These are phyloP conservation scores for Beta corolliflora DNA, from an alignment of 179 eudicot genomes.

Conservation along the genomic window DNA sequence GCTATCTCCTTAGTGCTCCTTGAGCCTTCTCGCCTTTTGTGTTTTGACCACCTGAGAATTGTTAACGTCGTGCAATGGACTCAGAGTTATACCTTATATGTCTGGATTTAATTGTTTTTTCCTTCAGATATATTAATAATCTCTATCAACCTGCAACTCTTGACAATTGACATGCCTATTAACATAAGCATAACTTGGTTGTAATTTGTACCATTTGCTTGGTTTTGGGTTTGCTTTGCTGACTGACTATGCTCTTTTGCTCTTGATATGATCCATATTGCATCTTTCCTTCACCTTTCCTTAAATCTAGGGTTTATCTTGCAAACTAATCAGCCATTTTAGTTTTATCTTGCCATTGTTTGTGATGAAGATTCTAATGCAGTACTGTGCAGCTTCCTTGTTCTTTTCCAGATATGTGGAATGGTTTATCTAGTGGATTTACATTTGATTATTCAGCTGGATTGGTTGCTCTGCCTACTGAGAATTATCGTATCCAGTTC, in stretches of 20 bases:
- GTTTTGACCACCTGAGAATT: neutral
- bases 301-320: neutral
- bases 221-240: neutral
- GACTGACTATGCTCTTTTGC: neutral
- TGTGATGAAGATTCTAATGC: constrained; percentile 23
- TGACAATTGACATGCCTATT: neutral
- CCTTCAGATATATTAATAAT: neutral
- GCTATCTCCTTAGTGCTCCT: no score
- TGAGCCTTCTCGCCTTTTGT: no score
- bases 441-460: constrained; percentile 63
- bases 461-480: constrained; percentile 66
- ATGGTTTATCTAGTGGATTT: constrained; percentile 48
- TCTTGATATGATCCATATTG: neutral
- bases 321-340: neutral
- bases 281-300: neutral
- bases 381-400: constrained; percentile 74
- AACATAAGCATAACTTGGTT: neutral
- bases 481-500: constrained; percentile 79
- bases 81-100: neutral
- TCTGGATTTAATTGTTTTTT: neutral
- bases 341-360: neutral
- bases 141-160: neutral
- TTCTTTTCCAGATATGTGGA: constrained; percentile 52
- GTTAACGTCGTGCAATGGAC: neutral
- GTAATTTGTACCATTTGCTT: neutral